Evolutionary conservation across 139 green algal species (phyloP).

Genomic region (Haematococcus lacustris): DNA sequence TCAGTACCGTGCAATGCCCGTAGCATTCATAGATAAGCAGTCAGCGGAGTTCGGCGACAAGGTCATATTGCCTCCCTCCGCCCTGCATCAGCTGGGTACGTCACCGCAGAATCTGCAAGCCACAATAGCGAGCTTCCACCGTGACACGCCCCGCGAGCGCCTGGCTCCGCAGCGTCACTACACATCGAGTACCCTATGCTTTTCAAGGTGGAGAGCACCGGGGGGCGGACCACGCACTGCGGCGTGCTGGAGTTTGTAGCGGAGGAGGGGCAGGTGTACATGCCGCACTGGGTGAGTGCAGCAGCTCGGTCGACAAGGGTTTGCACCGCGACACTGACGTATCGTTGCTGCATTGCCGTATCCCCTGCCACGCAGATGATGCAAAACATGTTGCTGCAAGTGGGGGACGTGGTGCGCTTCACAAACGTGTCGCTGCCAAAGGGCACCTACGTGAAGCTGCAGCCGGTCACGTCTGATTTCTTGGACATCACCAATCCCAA

Average conservation of each 20-base stretch:
- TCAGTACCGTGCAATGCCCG: conserved; percentile 83
- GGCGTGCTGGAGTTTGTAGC: conserved; percentile 98
- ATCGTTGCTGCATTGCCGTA: neutral
- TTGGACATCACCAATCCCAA: conserved; percentile 95
- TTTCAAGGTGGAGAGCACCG: conserved; percentile 82
- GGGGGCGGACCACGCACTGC: conserved; percentile 78
- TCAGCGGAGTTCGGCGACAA: conserved; percentile 87
- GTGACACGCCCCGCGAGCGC: no score
- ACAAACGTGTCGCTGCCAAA: conserved; percentile 83
- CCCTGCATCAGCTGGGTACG: conserved; percentile 85
- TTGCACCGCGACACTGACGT: no score
- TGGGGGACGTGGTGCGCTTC: conserved; percentile 85
- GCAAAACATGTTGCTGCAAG: conserved; percentile 88
- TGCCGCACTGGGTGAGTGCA: conserved; percentile 88
- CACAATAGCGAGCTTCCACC: no score
- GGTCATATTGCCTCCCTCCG: conserved; percentile 93
- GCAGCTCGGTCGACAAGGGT: neutral
- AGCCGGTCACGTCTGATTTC: conserved; percentile 94
- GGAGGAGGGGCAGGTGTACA: conserved; percentile 92
- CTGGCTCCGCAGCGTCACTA: conserved; percentile 73
- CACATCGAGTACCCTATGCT: conserved; percentile 99
- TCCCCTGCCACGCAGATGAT: conserved; percentile 77
- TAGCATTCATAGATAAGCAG: conserved; percentile 91
- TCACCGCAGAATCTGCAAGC: no score
- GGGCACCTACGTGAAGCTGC: conserved; percentile 33